Percentiles rank a stretch among this genome's conserved stretches.
Evolutionary conservation across 345 rosid species (phyloP).

Genomic region (Excoecaria agallocha): DNA sequence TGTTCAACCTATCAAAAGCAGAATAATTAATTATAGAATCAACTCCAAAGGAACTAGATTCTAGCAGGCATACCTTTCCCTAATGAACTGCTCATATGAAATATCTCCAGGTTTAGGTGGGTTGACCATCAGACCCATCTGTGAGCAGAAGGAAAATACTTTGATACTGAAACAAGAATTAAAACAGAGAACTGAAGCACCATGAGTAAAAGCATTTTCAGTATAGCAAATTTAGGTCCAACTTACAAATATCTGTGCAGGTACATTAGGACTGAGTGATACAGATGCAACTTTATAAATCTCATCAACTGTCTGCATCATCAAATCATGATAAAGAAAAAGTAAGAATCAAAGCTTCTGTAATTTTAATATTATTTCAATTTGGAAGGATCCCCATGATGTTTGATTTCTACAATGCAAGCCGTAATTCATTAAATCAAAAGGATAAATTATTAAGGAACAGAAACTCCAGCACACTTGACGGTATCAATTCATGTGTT

Average conservation of each 20-base stretch:
- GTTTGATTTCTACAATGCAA: background rate
- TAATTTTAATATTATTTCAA: slow-evolving; percentile 5
- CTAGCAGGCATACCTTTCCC: slow-evolving; percentile 68
- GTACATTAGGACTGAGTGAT: slow-evolving; percentile 92
- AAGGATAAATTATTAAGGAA: background rate
- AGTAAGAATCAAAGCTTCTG: background rate
- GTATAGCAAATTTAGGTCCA: slow-evolving; percentile 6
- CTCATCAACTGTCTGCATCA: slow-evolving; percentile 84
- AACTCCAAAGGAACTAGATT: slow-evolving; percentile 11
- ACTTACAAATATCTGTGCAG: slow-evolving; percentile 98
- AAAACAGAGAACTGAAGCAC: slow-evolving; percentile 6
- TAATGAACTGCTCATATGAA: slow-evolving; percentile 68
- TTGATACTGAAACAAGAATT: background rate
- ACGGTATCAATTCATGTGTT: background rate
- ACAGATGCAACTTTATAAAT: slow-evolving; percentile 91
- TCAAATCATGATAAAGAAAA: slow-evolving; percentile 22
- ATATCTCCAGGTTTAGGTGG: slow-evolving; percentile 94
- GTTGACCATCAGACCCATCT: slow-evolving; percentile 98
- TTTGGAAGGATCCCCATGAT: slow-evolving; percentile 12
- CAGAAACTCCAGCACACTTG: background rate
- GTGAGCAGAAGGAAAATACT: slow-evolving; percentile 20
- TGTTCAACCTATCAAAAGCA: background rate
- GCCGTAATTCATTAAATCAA: background rate
- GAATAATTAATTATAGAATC: background rate
- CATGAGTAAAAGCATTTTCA: slow-evolving; percentile 8